These are phyloP conservation scores for Blastobotrys buckinghamii DNA, from an alignment of 1,139 yeast genomes.

Conservation along the genomic window DNA sequence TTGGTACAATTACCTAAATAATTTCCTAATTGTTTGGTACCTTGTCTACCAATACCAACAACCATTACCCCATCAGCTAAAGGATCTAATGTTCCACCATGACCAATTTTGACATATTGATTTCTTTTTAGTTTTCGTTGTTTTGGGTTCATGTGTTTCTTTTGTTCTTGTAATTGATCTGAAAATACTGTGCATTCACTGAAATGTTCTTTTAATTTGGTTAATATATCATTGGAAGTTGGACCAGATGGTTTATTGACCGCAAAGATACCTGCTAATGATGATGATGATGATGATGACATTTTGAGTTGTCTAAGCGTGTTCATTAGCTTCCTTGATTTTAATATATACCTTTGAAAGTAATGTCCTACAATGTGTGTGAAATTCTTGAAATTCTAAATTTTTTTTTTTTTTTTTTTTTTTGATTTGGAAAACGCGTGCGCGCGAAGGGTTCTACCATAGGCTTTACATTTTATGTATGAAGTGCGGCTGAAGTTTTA, in stretches of 20 bases:
- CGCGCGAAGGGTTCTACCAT: too few relatives aligned
- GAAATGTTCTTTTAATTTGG: slow-evolving; percentile 57
- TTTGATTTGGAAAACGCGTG: too few relatives aligned
- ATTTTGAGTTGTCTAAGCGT: too few relatives aligned
- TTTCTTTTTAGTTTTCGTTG: slow-evolving; percentile 44
- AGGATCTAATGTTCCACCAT: slow-evolving; percentile 97
- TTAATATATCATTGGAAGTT: slow-evolving; percentile 70
- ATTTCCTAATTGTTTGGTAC: slow-evolving; percentile 73
- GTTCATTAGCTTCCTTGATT: too few relatives aligned
- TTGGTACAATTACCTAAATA: slow-evolving; percentile 61
- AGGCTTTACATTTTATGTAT: too few relatives aligned
- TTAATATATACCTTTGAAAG: too few relatives aligned
- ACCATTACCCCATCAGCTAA: slow-evolving; percentile 90
- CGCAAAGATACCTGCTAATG: slow-evolving; percentile 71
- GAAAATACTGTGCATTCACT: slow-evolving; percentile 56
- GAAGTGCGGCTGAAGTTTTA: too few relatives aligned
- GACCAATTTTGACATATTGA: slow-evolving; percentile 83
- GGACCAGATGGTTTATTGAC: slow-evolving; percentile 83
- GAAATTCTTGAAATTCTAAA: too few relatives aligned
- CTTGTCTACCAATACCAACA: slow-evolving; percentile 73
- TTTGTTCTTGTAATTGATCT: slow-evolving; percentile 43
- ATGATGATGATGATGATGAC: background rate
- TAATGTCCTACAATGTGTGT: too few relatives aligned
- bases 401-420: too few relatives aligned
- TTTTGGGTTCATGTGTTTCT: slow-evolving; percentile 42